Conservation (phyloP, 164 flowering plant species). For the Kingdonia uniflora region DNA sequence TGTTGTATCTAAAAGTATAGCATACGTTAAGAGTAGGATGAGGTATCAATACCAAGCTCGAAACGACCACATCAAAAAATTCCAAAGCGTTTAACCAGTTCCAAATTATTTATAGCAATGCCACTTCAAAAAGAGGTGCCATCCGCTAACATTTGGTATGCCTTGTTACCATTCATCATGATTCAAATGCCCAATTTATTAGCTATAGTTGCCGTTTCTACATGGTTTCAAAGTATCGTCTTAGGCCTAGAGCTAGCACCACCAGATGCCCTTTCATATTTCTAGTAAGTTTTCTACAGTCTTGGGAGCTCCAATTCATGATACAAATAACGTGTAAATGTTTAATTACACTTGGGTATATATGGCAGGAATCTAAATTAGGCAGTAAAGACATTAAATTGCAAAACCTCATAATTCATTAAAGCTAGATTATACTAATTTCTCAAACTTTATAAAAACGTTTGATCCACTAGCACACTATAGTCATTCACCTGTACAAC, state of each 20-base stretch:
- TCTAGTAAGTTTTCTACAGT: neutral
- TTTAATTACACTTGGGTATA: neutral
- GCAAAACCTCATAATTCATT: neutral
- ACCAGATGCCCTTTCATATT: neutral
- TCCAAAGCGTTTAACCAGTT: neutral
- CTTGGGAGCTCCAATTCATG: too few relatives aligned
- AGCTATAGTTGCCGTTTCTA: neutral
- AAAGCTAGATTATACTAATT: neutral
- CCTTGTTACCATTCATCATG: too few relatives aligned
- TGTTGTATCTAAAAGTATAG: too few relatives aligned
- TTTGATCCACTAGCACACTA: neutral
- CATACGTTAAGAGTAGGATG: too few relatives aligned
- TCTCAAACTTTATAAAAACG: neutral
- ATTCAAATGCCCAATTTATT: neutral
- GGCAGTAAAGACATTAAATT: neutral
- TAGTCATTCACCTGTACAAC: constrained; percentile 5
- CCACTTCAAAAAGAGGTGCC: neutral
- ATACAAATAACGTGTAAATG: too few relatives aligned
- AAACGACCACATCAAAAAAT: too few relatives aligned
- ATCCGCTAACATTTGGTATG: too few relatives aligned
- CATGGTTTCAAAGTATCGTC: neutral
- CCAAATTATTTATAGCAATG: neutral
- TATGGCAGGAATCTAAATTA: neutral
- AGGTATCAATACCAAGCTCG: too few relatives aligned
- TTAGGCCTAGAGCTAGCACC: neutral